A percentile compares a stretch with the other conserved stretches of the same genome.
Evolutionary conservation across 2,329 filamentous ascomycete species (phyloP).

Genomic region (Cladosporium sp.): DNA sequence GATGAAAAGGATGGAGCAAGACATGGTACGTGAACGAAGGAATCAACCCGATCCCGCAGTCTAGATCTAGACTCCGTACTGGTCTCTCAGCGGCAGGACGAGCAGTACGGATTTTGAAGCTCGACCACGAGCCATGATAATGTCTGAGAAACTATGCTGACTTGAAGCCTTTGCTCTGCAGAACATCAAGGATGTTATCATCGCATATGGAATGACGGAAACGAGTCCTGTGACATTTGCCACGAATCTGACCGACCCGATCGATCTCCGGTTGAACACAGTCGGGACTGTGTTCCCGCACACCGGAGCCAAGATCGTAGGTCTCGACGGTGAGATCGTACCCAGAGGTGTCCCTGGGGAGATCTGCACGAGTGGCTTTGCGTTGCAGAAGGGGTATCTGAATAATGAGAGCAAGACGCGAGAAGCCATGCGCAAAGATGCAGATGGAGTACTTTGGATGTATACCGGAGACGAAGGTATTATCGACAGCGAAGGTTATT

Average conservation of each 20-base stretch:
- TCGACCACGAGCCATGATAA: no score
- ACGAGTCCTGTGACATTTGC: constrained; percentile 80
- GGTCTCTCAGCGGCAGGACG: no score
- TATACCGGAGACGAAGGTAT: constrained; percentile 62
- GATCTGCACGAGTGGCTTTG: constrained; percentile 75
- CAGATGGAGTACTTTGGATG: constrained; percentile 54
- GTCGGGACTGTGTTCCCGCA: constrained; percentile 77
- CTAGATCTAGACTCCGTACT: no score
- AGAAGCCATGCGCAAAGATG: constrained; percentile 59
- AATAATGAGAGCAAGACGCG: constrained; percentile 73
- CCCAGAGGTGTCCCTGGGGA: constrained; percentile 54
- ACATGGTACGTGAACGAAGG: constrained; percentile 44
- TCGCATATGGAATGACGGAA: constrained; percentile 65
- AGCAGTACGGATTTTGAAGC: no score
- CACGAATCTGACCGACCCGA: constrained; percentile 70
- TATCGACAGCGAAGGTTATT: constrained; percentile 46
- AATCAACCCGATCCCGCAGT: no score
- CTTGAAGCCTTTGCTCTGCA: no score
- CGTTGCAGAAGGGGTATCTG: constrained; percentile 65
- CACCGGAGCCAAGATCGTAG: constrained; percentile 73
- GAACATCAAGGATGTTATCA: constrained; percentile 70
- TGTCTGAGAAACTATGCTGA: no score
- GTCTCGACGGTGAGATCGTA: constrained; percentile 47
- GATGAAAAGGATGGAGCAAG: constrained; percentile 69
- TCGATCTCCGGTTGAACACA: constrained; percentile 66